Percentiles rank a stretch among this genome's conserved stretches.
Conservation (phyloP, 2,329 filamentous ascomycete genomes). For the Exophiala calicioides region DNA sequence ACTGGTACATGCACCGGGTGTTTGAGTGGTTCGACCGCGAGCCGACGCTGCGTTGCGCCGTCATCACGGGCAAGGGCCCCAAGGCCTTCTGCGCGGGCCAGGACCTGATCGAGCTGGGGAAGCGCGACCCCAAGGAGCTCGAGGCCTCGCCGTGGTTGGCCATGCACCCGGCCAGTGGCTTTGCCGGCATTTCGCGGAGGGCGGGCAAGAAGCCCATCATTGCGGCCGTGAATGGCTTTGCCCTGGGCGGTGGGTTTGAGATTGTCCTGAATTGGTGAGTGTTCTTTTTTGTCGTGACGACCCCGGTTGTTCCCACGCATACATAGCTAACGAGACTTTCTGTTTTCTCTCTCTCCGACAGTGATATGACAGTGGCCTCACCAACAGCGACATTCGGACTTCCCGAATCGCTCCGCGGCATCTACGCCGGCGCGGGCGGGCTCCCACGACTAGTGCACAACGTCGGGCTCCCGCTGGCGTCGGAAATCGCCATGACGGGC, state of each 20-base stretch:
- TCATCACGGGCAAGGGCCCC: conserved; percentile 47
- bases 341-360: conserved; percentile 7
- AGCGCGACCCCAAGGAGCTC: conserved; percentile 33
- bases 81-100: conserved; percentile 49
- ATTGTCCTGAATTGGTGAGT: conserved; percentile 47
- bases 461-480: conserved; percentile 68
- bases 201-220: conserved; percentile 73
- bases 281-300: neutral
- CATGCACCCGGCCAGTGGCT: conserved; percentile 38
- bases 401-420: conserved; percentile 71
- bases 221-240: conserved; percentile 73
- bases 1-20: conserved; percentile 45
- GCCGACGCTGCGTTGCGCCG: conserved; percentile 43
- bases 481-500: conserved; percentile 70
- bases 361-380: conserved; percentile 67
- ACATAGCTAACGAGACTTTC: neutral
- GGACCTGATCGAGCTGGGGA: conserved; percentile 46
- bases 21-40: conserved; percentile 51
- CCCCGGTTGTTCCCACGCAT: neutral
- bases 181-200: conserved; percentile 55
- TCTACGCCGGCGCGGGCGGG: conserved; percentile 70
- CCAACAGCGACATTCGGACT: conserved; percentile 63
- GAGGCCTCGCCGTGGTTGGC: conserved; percentile 28
- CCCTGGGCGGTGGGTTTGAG: conserved; percentile 75
- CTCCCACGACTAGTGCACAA: conserved; percentile 66